Conservation (phyloP, 2,329 filamentous ascomycete genomes). For the Cladosporium sp. region DNA sequence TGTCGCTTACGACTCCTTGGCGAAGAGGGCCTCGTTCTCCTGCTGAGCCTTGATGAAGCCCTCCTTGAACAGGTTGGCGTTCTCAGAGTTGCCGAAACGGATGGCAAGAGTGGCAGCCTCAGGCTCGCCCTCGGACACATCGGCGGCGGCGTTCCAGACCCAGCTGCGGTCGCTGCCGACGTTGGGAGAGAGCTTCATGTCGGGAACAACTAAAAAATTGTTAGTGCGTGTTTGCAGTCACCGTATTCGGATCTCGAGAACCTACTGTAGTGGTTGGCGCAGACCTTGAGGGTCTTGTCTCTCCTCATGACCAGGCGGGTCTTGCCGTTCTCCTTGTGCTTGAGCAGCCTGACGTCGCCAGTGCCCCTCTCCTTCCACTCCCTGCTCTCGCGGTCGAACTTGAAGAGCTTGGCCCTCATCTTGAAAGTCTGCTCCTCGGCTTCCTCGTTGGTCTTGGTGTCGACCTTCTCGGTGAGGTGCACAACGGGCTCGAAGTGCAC, state of each 20-base stretch:
- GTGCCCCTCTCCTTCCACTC: slow-evolving; percentile 99
- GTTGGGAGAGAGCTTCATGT: slow-evolving; percentile 98
- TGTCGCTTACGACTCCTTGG: slow-evolving; percentile 27
- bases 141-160: slow-evolving; percentile 98
- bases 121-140: slow-evolving; percentile 96
- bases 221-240: slow-evolving; percentile 30
- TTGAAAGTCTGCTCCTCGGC: slow-evolving; percentile 97
- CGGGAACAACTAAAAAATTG: slow-evolving; percentile 72
- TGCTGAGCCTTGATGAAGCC: slow-evolving; percentile 95
- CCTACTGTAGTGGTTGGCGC: slow-evolving; percentile 99
- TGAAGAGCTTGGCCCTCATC: slow-evolving; percentile 99
- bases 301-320: slow-evolving; percentile 96
- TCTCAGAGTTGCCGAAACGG: slow-evolving; percentile 95
- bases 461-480: slow-evolving; percentile 93
- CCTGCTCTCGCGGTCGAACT: slow-evolving; percentile 85
- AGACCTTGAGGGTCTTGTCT: slow-evolving; percentile 99
- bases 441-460: slow-evolving; percentile 98
- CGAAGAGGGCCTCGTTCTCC: slow-evolving; percentile 89
- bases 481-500: slow-evolving; percentile 98
- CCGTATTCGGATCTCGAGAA: slow-evolving; percentile 24
- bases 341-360: slow-evolving; percentile 91
- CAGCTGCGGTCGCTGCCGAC: slow-evolving; percentile 97
- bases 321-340: slow-evolving; percentile 99
- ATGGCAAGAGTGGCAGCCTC: slow-evolving; percentile 96
- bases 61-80: slow-evolving; percentile 97